A percentile compares a stretch with the other conserved stretches of the same genome.
phyloP scores from a whole-genome alignment of 192 early-diverging fungal species.

The Linnemannia elongata region DNA sequence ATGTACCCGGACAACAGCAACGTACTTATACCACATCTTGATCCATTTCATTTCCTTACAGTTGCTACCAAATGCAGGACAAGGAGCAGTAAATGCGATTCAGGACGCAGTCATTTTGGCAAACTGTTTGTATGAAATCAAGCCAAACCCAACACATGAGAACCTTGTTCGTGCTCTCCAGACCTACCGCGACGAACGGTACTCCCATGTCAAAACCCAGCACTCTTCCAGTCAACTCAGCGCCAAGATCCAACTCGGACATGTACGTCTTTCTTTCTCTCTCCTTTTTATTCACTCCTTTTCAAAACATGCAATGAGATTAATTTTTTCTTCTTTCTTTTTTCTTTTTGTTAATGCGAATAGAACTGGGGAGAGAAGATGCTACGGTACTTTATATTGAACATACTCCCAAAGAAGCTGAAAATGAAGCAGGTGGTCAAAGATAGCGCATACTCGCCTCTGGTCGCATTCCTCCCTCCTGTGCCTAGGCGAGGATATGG shows the following conservation, averaged over 20 bases:
- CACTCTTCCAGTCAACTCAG: not conserved
- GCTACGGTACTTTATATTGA: not conserved
- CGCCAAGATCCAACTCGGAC: constrained; percentile 1
- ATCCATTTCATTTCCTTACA: not conserved
- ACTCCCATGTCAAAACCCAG: not conserved
- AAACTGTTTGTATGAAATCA: constrained; percentile 13
- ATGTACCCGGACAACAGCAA: not conserved
- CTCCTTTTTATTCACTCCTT: not conserved
- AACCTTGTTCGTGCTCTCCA: not conserved
- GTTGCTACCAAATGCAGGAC: constrained; percentile 2
- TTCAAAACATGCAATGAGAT: not conserved
- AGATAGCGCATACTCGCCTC: not conserved
- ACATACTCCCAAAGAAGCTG: not conserved
- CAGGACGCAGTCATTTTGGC: constrained; percentile 9
- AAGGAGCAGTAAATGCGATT: constrained; percentile 4
- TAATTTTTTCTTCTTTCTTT: not conserved
- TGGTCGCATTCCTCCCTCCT: not conserved
- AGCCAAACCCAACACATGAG: not conserved
- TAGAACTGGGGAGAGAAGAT: constrained; percentile 1
- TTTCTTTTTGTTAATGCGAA: not conserved
- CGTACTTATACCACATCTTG: not conserved
- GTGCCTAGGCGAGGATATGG: not conserved
- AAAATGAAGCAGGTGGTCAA: not conserved
- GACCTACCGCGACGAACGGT: not conserved
- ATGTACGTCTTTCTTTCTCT: not conserved